Evolutionary conservation across 495 filamentous ascomycete genomes (phyloP).

Genomic region (Penicillium steckii): DNA sequence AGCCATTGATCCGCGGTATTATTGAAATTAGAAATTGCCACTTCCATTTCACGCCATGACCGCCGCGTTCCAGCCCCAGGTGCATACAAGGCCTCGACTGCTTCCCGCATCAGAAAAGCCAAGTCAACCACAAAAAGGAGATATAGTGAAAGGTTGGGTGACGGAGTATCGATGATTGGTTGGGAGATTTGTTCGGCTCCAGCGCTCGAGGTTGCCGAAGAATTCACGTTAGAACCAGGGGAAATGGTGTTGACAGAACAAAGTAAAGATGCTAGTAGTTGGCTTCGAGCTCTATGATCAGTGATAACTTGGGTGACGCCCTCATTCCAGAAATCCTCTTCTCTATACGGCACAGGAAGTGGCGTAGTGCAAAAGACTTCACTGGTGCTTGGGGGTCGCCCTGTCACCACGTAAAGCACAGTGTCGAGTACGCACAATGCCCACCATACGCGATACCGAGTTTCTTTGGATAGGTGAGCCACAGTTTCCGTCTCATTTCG

Average conservation of each 20-base stretch:
- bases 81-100: constrained; percentile 23
- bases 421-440: constrained; percentile 60
- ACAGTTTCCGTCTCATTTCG: constrained; percentile 53
- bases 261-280: constrained; percentile 18
- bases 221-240: constrained; percentile 1
- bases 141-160: constrained; percentile 22
- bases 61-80: constrained; percentile 13
- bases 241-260: not conserved
- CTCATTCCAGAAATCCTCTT: constrained; percentile 44
- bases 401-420: constrained; percentile 56
- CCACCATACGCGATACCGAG: constrained; percentile 46
- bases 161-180: not conserved
- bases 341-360: constrained; percentile 49
- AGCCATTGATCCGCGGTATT: constrained; percentile 24
- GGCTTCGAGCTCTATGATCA: constrained; percentile 26
- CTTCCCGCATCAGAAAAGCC: constrained; percentile 19
- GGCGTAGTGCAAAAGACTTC: constrained; percentile 56
- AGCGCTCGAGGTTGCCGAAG: not conserved
- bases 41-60: constrained; percentile 25
- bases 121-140: constrained; percentile 28
- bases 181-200: constrained; percentile 1
- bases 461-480: constrained; percentile 46
- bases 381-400: constrained; percentile 53
- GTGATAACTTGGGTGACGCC: constrained; percentile 30
- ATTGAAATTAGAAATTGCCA: constrained; percentile 18